Evolutionary conservation across 768 basidiomycete species (phyloP), one percentile per base, ranked within the genome.

Genomic region (Scleroderma citrinum): DNA sequence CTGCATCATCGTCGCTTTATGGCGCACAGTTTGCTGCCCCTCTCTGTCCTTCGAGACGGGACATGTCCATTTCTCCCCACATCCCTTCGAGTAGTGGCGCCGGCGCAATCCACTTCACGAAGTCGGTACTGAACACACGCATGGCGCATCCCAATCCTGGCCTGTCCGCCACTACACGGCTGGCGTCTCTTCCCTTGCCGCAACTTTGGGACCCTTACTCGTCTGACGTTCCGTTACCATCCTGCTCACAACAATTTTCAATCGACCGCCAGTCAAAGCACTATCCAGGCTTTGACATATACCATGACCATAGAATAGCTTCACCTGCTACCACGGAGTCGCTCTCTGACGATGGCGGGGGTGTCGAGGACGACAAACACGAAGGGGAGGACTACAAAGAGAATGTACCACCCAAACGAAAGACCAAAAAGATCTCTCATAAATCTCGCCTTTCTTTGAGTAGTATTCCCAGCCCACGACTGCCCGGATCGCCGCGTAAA

Each of bases 201-300:
- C 61, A 50, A 20, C 43, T 46, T 7, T 48, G 49, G 12, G 55
- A 56, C 59, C 20, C 57, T 57, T 37, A 59, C 62, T 44, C 56
- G 63, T 46, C 68, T 63, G 34, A 75, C 13, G 10, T 44, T 17
- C 29, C 26, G 26, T 14, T 44, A 14, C 43, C 29, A 13, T 7
- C 14, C n/a, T 32, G 29, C 19, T 31, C 43, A 70, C 49, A 69
- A 69, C 47, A 65, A 20, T 70, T 72, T 24, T 69, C 65, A 16
- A 59, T 68, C 24, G 73, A 83, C 58, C 75, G 74, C 1, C 71
- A 75, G 39, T 83, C 82, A 14, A 69, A 75, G 34, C 84, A 85
- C 56, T 84, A 83, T 60, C 85, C 85, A 12, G 83, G 84, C 14
- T 86, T 86, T 56, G 63, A 68, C 34, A 74, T 85, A 38, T 74